Conservation (phyloP, 768 basidiomycete genomes). For the Agrocybe pediades region DNA sequence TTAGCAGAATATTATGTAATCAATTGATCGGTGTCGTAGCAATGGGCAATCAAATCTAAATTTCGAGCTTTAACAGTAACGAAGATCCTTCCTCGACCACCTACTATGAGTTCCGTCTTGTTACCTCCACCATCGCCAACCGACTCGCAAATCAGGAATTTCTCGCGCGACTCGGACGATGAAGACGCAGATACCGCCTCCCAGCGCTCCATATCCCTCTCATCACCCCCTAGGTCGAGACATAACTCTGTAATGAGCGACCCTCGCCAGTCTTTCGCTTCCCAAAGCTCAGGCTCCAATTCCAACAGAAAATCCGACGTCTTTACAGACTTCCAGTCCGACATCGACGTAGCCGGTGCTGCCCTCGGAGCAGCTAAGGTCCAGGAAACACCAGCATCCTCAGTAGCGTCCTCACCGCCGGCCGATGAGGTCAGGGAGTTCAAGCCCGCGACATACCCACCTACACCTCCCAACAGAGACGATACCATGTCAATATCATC, state of each 20-base stretch:
- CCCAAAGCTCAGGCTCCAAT: conserved; percentile 27
- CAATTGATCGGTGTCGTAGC: background rate
- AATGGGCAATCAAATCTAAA: background rate
- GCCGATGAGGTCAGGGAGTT: conserved; percentile 35
- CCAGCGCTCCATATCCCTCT: conserved; percentile 75
- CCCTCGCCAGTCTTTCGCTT: conserved; percentile 28
- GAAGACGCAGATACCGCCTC: conserved; percentile 78
- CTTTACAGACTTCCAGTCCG: conserved; percentile 8
- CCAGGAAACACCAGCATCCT: conserved; percentile 51
- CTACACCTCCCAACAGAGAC: conserved; percentile 42
- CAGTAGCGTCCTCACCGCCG: conserved; percentile 48
- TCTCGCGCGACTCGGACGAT: conserved; percentile 38
- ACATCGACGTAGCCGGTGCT: conserved; percentile 4
- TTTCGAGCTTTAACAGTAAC: background rate
- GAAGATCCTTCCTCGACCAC: conserved; percentile 4
- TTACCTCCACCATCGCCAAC: conserved; percentile 35
- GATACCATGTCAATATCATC: conserved; percentile 63
- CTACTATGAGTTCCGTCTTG: conserved; percentile 21
- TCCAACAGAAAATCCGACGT: conserved; percentile 17
- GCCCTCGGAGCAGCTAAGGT: background rate
- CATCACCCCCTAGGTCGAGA: conserved; percentile 61
- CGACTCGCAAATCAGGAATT: conserved; percentile 26
- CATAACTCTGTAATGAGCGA: conserved; percentile 35
- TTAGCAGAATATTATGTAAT: background rate
- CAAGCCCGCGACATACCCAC: conserved; percentile 59